Percentiles rank a stretch among this genome's conserved stretches.
Evolutionary conservation across 2,329 filamentous ascomycete species (phyloP).

Genomic region (Tolypocladium nubicola): DNA sequence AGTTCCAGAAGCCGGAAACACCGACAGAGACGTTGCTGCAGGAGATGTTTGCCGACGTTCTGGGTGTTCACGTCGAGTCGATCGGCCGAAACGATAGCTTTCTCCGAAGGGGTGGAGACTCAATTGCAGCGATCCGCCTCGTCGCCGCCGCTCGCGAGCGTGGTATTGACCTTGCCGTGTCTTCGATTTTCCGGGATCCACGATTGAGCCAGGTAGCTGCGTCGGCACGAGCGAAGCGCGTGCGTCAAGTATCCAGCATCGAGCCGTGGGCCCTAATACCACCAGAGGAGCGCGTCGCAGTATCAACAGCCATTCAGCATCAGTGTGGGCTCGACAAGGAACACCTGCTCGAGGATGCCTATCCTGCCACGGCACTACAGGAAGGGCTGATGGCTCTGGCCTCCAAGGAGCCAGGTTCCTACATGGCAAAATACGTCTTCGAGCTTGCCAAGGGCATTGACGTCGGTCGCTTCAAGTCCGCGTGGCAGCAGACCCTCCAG

Average conservation of each 20-base stretch:
- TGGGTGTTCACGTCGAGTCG: too few species aligned
- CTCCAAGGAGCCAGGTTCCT: conserved; percentile 20
- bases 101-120: too few species aligned
- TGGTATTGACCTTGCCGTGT: too few species aligned
- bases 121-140: not conserved
- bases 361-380: conserved; percentile 29
- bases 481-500: conserved; percentile 12
- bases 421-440: conserved; percentile 20
- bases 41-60: too few species aligned
- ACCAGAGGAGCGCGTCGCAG: not conserved
- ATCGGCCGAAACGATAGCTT: too few species aligned
- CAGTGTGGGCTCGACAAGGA: conserved; percentile 1
- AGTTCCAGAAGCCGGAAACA: too few species aligned
- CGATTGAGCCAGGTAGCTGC: not conserved
- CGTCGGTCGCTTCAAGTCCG: conserved; percentile 13
- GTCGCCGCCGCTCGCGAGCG: too few species aligned
- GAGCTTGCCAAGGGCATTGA: conserved; percentile 10
- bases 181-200: too few species aligned
- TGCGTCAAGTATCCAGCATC: too few species aligned
- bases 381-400: conserved; percentile 27
- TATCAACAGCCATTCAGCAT: too few species aligned
- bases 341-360: conserved; percentile 15
- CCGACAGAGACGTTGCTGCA: too few species aligned
- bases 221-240: not conserved
- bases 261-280: not conserved